phyloP scores from a whole-genome alignment of 2,329 filamentous ascomycete species.

The Fusarium ambrosium region DNA sequence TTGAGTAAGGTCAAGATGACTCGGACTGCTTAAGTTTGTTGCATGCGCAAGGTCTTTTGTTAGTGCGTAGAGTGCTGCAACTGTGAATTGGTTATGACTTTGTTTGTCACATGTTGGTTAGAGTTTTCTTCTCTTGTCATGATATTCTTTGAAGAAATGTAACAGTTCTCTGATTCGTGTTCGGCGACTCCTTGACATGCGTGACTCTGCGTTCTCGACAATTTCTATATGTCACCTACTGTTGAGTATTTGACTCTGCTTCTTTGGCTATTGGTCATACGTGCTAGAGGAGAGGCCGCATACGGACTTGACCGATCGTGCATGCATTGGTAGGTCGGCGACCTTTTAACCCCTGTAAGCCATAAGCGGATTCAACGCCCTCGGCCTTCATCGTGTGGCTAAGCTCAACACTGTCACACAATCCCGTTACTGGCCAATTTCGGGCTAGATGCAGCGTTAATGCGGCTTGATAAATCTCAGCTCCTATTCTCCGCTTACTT shows the following conservation, averaged over 20 bases:
- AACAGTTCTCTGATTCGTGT: neutral
- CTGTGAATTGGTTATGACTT: neutral
- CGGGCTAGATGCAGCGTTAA: neutral
- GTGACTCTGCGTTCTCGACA: neutral
- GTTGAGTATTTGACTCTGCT: neutral
- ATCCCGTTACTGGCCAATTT: neutral
- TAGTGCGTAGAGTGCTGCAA: neutral
- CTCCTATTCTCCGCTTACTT: neutral
- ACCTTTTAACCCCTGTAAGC: neutral
- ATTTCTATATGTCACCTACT: no score
- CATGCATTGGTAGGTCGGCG: neutral
- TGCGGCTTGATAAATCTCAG: neutral
- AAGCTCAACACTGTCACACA: neutral
- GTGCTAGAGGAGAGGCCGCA: neutral
- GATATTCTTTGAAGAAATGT: neutral
- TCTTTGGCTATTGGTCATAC: neutral
- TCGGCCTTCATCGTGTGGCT: neutral
- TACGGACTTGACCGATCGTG: neutral
- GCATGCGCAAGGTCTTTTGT: neutral
- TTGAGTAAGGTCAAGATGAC: slow-evolving; percentile 30
- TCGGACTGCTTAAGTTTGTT: slow-evolving; percentile 6
- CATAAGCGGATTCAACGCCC: neutral
- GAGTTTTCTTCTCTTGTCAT: neutral
- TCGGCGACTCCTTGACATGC: neutral
- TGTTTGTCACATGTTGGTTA: neutral